A percentile compares a stretch with the other conserved stretches of the same genome.
Evolutionary conservation across 768 basidiomycete genomes (phyloP).

Genomic region (Amanita pseudoporphyria): DNA sequence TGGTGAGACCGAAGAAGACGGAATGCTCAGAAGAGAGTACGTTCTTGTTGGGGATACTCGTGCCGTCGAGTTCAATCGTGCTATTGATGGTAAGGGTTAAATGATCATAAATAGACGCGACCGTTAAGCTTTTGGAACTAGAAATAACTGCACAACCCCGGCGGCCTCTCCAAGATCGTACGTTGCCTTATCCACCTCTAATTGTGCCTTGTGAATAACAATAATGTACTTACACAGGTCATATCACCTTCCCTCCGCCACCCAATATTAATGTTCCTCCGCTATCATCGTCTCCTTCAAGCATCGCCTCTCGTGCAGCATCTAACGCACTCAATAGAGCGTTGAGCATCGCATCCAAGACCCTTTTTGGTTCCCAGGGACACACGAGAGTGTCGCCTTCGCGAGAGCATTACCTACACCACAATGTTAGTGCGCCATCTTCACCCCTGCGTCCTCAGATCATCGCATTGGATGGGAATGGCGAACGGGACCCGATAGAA

Average conservation of each 20-base stretch:
- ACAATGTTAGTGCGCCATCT: conserved; percentile 28
- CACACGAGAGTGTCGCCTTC: conserved; percentile 30
- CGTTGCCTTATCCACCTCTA: conserved; percentile 35
- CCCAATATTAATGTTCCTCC: conserved; percentile 44
- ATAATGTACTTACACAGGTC: conserved; percentile 14
- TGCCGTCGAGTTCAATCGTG: conserved; percentile 85
- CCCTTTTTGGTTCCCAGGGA: conserved; percentile 52
- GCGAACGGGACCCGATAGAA: conserved; percentile 59
- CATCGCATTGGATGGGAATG: conserved; percentile 35
- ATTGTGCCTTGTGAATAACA: conserved; percentile 25
- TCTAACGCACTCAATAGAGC: conserved; percentile 74
- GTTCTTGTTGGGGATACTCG: conserved; percentile 87
- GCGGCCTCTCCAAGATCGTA: conserved; percentile 49
- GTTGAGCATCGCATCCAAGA: conserved; percentile 72
- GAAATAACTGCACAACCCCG: conserved; percentile 57
- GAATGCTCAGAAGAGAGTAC: conserved; percentile 75
- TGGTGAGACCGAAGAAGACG: conserved; percentile 80
- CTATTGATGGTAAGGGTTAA: conserved; percentile 70
- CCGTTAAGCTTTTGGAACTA: conserved; percentile 20
- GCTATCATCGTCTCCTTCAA: conserved; percentile 58
- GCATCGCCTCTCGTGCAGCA: conserved; percentile 48
- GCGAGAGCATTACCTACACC: conserved; percentile 15
- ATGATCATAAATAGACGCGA: background rate
- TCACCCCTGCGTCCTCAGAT: conserved; percentile 51
- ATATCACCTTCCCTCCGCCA: conserved; percentile 63